A percentile compares a stretch with the other conserved stretches of the same genome.
Conservation (phyloP, 75 land plant genomes). For the Cunninghamia lanceolata region DNA sequence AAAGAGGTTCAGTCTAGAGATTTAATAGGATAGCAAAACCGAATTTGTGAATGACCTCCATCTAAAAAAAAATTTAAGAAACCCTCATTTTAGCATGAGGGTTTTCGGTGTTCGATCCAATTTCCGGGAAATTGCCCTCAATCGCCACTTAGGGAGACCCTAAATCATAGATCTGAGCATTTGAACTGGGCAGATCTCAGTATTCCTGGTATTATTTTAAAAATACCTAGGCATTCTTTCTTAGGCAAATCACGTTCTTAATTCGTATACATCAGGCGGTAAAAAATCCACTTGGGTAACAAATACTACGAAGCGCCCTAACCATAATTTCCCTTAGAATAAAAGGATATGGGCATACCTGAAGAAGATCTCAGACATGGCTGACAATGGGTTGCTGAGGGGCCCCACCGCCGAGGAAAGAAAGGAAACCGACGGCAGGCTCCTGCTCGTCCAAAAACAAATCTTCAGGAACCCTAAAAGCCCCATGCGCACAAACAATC, state of each 20-base stretch:
- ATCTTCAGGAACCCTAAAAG: conserved; percentile 47
- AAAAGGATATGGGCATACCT: not conserved
- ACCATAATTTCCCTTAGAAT: not conserved
- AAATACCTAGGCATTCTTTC: not conserved
- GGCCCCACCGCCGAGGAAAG: conserved; percentile 39
- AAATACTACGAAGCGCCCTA: not conserved
- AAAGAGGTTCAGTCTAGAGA: too few species aligned
- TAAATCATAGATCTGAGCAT: not conserved
- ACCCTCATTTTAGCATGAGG: too few species aligned
- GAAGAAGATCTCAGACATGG: not conserved
- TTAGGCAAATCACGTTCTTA: not conserved
- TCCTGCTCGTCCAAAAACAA: conserved; percentile 47
- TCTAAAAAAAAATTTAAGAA: too few species aligned
- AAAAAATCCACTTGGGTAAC: not conserved
- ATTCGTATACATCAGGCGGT: not conserved
- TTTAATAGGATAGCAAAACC: too few species aligned
- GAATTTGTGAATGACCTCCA: too few species aligned
- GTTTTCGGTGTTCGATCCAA: too few species aligned
- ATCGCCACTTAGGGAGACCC: not conserved
- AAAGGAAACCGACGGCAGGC: conserved; percentile 29
- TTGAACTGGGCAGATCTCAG: not conserved
- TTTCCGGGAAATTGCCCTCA: not conserved
- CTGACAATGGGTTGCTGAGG: conserved; percentile 4
- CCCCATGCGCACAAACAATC: conserved; percentile 29
- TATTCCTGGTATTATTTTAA: not conserved